Evolutionary conservation across 495 filamentous ascomycete species (phyloP).

Genomic region (Hypomontagnella monticulosa): DNA sequence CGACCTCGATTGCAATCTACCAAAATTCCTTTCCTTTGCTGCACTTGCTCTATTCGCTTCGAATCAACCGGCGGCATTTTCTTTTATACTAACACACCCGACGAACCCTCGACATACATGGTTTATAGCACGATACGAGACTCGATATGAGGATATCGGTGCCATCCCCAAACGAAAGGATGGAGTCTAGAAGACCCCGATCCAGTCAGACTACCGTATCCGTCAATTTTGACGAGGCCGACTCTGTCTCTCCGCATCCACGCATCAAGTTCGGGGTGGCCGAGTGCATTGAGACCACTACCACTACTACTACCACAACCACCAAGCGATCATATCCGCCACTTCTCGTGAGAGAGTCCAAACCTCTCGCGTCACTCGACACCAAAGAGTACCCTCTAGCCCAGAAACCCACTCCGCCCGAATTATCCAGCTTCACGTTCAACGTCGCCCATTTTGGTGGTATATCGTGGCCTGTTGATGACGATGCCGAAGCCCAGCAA

Average conservation of each 20-base stretch:
- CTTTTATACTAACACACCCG: conserved; percentile 3
- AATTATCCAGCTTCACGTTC: conserved; percentile 77
- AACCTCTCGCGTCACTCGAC: conserved; percentile 78
- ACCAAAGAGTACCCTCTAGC: conserved; percentile 91
- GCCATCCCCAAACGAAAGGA: conserved; percentile 41
- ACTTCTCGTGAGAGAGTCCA: conserved; percentile 77
- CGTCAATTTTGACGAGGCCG: conserved; percentile 57
- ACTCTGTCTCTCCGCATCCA: conserved; percentile 46
- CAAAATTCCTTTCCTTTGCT: background rate
- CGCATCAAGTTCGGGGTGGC: conserved; percentile 61
- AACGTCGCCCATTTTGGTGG: conserved; percentile 65
- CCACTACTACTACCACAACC: conserved; percentile 91
- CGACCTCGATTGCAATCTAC: conserved; percentile 7
- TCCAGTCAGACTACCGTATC: conserved; percentile 58
- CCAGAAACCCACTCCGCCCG: conserved; percentile 77
- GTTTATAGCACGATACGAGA: conserved; percentile 26
- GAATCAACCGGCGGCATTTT: background rate
- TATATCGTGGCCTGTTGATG: conserved; percentile 70
- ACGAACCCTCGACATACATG: conserved; percentile 33
- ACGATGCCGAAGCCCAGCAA: conserved; percentile 59
- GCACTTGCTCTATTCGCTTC: conserved; percentile 1
- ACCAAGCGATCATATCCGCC: conserved; percentile 91
- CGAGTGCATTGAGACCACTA: conserved; percentile 69
- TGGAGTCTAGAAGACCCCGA: conserved; percentile 51
- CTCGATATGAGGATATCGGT: conserved; percentile 40